These are phyloP conservation scores for Gynostemma pentaphyllum DNA, from an alignment of 306 rosid species.

Conservation along the genomic window DNA sequence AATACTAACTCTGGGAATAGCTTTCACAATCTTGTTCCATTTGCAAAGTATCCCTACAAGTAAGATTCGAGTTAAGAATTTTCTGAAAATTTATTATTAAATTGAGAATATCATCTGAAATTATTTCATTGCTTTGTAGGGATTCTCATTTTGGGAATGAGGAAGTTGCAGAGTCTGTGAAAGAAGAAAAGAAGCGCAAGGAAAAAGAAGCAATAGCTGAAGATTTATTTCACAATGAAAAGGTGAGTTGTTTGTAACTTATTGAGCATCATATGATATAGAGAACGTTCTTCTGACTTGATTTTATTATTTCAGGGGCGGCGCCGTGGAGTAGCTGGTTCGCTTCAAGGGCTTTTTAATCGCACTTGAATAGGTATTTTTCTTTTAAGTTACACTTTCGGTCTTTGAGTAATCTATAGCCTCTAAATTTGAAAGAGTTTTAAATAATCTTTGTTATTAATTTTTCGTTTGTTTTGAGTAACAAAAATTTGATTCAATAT, in stretches of 20 bases:
- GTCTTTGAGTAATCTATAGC: no score
- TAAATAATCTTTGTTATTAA: no score
- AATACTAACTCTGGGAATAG: constrained; percentile 68
- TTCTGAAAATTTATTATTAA: constrained; percentile 8
- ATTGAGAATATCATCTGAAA: constrained; percentile 7
- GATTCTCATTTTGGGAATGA: constrained; percentile 54
- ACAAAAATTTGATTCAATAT: no score
- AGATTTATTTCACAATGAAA: constrained; percentile 65
- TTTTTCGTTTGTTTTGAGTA: no score
- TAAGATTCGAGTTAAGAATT: constrained; percentile 25
- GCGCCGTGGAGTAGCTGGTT: constrained; percentile 49
- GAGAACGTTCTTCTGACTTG: constrained; percentile 7
- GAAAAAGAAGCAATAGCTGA: constrained; percentile 76
- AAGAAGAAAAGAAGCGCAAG: constrained; percentile 67
- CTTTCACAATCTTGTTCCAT: constrained; percentile 64
- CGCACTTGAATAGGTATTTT: background rate
- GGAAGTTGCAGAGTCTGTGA: constrained; percentile 36
- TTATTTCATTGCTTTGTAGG: constrained; percentile 24
- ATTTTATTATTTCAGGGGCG: constrained; percentile 28
- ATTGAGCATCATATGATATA: background rate
- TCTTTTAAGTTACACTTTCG: no score
- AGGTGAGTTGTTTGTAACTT: constrained; percentile 22
- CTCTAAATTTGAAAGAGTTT: no score
- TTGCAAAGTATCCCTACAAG: constrained; percentile 67
- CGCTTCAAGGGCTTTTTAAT: constrained; percentile 41